Evolutionary conservation across 257 asterid species (phyloP).

Genomic region (Nicotiana paniculata): DNA sequence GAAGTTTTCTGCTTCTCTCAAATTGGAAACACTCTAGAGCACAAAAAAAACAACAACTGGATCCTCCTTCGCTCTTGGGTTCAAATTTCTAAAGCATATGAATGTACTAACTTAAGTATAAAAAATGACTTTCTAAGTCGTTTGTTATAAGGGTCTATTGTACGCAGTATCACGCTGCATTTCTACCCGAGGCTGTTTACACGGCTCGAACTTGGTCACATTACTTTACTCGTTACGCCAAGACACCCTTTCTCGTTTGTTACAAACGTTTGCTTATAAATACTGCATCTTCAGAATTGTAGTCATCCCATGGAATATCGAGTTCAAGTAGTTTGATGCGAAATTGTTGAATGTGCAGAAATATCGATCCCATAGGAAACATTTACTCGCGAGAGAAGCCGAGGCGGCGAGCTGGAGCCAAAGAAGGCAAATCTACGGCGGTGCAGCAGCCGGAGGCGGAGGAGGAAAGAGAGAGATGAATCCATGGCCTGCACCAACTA

Average conservation of each 20-base stretch:
- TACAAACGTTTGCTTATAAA: not conserved
- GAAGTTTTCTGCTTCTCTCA: not conserved
- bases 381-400: conserved; percentile 72
- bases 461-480: conserved; percentile 47
- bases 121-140: not conserved
- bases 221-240: too few species aligned
- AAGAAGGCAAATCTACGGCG: conserved; percentile 51
- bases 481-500: conserved; percentile 59
- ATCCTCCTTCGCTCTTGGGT: not conserved
- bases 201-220: too few species aligned
- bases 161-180: too few species aligned
- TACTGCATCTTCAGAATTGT: not conserved
- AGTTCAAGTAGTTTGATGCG: not conserved
- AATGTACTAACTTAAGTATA: not conserved
- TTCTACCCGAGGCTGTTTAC: too few species aligned
- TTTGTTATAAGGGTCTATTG: too few species aligned
- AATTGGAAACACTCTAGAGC: not conserved
- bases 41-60: not conserved
- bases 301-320: not conserved
- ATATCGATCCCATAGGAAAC: conserved; percentile 77
- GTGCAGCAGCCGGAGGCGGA: conserved; percentile 10
- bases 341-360: conserved; percentile 41
- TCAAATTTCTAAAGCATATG: not conserved
- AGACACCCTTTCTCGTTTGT: too few species aligned
- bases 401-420: conserved; percentile 76